Evolutionary conservation across 208 protist species (phyloP).

Genomic region (Trypanosoma cruzi): DNA sequence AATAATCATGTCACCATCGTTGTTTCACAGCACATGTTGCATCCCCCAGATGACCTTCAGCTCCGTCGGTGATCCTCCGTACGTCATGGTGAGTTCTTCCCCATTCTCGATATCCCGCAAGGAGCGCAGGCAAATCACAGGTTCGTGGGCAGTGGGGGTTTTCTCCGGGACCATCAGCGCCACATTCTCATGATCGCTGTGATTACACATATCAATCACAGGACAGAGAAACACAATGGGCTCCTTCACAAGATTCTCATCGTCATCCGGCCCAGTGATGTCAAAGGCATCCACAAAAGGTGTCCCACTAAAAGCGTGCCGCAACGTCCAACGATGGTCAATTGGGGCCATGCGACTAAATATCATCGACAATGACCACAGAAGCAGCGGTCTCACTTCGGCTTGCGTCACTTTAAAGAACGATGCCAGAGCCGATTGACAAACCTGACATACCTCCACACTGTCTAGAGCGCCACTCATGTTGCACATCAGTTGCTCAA

Average conservation of each 20-base stretch:
- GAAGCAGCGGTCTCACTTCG: slow-evolving; percentile 59
- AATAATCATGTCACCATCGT: neutral
- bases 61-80: slow-evolving; percentile 58
- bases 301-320: slow-evolving; percentile 60
- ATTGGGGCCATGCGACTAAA: slow-evolving; percentile 87
- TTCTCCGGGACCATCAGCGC: slow-evolving; percentile 73
- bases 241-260: slow-evolving; percentile 49
- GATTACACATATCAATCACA: slow-evolving; percentile 88
- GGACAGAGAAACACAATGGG: slow-evolving; percentile 82
- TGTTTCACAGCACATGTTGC: slow-evolving; percentile 42
- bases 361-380: slow-evolving; percentile 76
- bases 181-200: slow-evolving; percentile 80
- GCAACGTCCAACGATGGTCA: slow-evolving; percentile 57
- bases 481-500: slow-evolving; percentile 64
- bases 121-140: slow-evolving; percentile 70
- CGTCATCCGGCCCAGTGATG: neutral
- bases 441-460: slow-evolving; percentile 47
- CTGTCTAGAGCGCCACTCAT: slow-evolving; percentile 63
- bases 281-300: slow-evolving; percentile 50
- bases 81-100: slow-evolving; percentile 85
- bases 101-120: slow-evolving; percentile 66
- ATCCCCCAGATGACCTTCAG: slow-evolving; percentile 84
- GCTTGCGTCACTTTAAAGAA: slow-evolving; percentile 64
- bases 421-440: slow-evolving; percentile 45
- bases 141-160: slow-evolving; percentile 32